A percentile compares a stretch with the other conserved stretches of the same genome.
Conservation (phyloP, 345 rosid species). For the Syzygium aqueum region DNA sequence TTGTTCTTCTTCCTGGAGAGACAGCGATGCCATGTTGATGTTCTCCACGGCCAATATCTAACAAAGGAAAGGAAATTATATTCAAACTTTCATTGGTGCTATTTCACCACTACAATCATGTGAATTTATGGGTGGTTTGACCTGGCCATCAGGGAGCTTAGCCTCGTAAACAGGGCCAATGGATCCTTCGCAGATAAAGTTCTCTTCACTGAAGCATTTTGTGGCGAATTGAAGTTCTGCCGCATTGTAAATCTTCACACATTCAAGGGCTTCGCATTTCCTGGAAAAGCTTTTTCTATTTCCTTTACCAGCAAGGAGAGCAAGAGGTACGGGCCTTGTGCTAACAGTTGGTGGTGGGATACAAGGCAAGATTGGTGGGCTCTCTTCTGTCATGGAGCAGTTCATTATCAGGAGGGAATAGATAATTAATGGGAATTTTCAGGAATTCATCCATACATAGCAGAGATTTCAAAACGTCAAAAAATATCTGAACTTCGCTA, state of each 20-base stretch:
- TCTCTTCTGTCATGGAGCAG: constrained; percentile 27
- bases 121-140: constrained; percentile 6
- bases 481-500: neutral
- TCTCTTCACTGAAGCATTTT: constrained; percentile 60
- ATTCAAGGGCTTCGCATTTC: constrained; percentile 30
- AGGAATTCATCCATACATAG: neutral
- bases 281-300: constrained; percentile 44
- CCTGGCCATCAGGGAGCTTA: constrained; percentile 63
- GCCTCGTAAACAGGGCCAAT: constrained; percentile 89
- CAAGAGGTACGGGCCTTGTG: constrained; percentile 20
- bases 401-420: neutral
- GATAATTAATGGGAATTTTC: neutral
- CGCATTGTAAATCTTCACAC: constrained; percentile 44
- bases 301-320: constrained; percentile 24
- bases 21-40: constrained; percentile 54
- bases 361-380: constrained; percentile 31
- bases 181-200: constrained; percentile 73
- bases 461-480: neutral
- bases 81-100: neutral
- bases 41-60: constrained; percentile 74
- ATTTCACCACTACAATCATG: neutral
- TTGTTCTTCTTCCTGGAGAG: constrained; percentile 74
- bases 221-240: constrained; percentile 78
- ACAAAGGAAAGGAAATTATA: neutral
- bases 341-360: constrained; percentile 28